Conservation (phyloP, 768 basidiomycete species). For the Lentinula aciculospora region DNA sequence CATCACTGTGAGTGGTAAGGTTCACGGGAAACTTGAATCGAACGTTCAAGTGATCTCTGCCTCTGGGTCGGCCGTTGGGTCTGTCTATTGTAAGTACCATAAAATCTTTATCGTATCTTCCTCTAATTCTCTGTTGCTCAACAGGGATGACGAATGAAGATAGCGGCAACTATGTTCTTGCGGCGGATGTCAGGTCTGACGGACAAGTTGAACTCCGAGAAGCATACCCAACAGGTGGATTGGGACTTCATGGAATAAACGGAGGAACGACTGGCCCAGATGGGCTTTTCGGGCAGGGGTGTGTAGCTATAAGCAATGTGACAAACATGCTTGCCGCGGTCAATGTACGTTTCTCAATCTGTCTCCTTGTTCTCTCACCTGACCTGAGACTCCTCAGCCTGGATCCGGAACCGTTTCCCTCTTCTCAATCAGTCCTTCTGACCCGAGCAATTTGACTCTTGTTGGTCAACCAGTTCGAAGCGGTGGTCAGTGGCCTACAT, state of each 20-base stretch:
- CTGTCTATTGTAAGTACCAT: not conserved
- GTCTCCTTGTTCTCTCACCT: not conserved
- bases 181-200: conserved; percentile 22
- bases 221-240: conserved; percentile 11
- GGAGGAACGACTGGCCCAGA: conserved; percentile 15
- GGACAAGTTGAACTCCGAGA: conserved; percentile 14
- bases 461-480: conserved; percentile 27
- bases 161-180: conserved; percentile 24
- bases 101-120: not conserved
- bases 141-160: conserved; percentile 27
- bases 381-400: conserved; percentile 15
- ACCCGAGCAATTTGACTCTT: conserved; percentile 22
- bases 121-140: not conserved
- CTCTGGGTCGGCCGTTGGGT: not conserved
- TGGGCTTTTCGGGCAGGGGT: conserved; percentile 19
- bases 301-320: conserved; percentile 13
- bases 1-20: not conserved
- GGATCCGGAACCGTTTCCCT: conserved; percentile 32
- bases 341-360: no score
- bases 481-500: conserved; percentile 32
- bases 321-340: conserved; percentile 14
- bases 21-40: not conserved
- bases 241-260: conserved; percentile 15
- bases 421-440: conserved; percentile 25
- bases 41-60: not conserved